A percentile compares a stretch with the other conserved stretches of the same genome.
Evolutionary conservation across 495 filamentous ascomycete genomes (phyloP).

Genomic region (Daldinia caldariorum): DNA sequence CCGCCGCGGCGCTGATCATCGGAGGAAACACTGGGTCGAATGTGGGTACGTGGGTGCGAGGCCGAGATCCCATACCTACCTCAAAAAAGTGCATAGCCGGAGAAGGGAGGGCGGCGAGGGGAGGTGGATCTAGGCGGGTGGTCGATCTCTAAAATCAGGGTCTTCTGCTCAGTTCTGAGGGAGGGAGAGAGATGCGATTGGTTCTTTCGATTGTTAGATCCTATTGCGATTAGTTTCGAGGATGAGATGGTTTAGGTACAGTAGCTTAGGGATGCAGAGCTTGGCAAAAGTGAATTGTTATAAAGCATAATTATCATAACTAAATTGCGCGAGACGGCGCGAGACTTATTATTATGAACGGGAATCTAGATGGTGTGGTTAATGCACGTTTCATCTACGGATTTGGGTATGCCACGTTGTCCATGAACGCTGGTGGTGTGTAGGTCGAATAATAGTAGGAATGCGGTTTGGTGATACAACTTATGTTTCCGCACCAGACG

Average conservation of each 20-base stretch:
- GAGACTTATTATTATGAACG: background rate
- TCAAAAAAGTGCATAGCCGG: slow-evolving; percentile 28
- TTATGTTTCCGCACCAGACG: slow-evolving; percentile 29
- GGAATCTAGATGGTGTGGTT: background rate
- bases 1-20: slow-evolving; percentile 29
- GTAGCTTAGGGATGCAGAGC: slow-evolving; percentile 12
- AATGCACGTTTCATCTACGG: slow-evolving; percentile 25
- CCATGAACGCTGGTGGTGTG: slow-evolving; percentile 22
- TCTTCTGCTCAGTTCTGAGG: background rate
- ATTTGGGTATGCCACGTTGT: slow-evolving; percentile 29
- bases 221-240: slow-evolving; percentile 17
- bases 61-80: slow-evolving; percentile 30
- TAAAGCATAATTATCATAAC: background rate
- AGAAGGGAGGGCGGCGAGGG: slow-evolving; percentile 22
- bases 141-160: slow-evolving; percentile 38
- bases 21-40: slow-evolving; percentile 17
- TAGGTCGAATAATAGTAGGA: slow-evolving; percentile 21
- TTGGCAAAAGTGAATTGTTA: slow-evolving; percentile 30
- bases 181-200: slow-evolving; percentile 16
- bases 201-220: slow-evolving; percentile 16
- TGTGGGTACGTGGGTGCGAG: slow-evolving; percentile 4
- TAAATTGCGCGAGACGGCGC: slow-evolving; percentile 17
- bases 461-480: slow-evolving; percentile 32
- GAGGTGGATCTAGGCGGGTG: slow-evolving; percentile 24
- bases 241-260: slow-evolving; percentile 1